Evolutionary conservation across 352 stramenopile species (phyloP).

Genomic region (Phytophthora gonapodyides): DNA sequence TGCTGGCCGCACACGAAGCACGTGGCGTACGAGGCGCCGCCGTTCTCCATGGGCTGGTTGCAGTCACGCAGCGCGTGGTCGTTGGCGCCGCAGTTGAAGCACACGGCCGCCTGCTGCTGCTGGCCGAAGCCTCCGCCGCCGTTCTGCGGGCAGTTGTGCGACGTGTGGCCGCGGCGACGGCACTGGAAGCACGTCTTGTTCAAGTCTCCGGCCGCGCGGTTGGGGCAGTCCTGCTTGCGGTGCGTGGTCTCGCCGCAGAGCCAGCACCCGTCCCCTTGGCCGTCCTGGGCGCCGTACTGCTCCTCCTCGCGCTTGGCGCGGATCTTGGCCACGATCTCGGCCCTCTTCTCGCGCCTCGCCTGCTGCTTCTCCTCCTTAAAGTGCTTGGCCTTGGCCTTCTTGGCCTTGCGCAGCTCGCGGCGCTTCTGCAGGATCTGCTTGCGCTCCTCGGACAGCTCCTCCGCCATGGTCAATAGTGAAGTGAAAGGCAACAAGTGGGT

Average conservation of each 20-base stretch:
- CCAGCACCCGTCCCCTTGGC: conserved; percentile 50
- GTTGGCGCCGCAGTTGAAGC: conserved; percentile 86
- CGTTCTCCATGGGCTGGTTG: conserved; percentile 59
- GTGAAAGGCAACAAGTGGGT: no score
- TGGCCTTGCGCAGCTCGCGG: conserved; percentile 78
- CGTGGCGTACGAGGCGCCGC: conserved; percentile 71
- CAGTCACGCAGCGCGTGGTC: conserved; percentile 82
- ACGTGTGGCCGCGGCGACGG: conserved; percentile 78
- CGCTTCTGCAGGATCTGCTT: conserved; percentile 51
- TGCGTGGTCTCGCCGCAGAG: conserved; percentile 72
- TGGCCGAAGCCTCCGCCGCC: conserved; percentile 22
- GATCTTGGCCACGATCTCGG: conserved; percentile 78
- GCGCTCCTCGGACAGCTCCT: conserved; percentile 37
- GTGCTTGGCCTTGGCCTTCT: conserved; percentile 73
- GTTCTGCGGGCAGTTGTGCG: conserved; percentile 74
- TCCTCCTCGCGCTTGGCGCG: conserved; percentile 71
- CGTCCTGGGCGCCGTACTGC: conserved; percentile 37
- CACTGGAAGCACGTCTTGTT: conserved; percentile 88
- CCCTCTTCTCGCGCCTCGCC: conserved; percentile 72
- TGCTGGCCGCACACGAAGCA: conserved; percentile 90
- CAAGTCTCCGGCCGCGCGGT: conserved; percentile 62
- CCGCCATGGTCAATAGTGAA: conserved; percentile 8
- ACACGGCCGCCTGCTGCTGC: conserved; percentile 52
- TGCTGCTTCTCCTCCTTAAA: conserved; percentile 72
- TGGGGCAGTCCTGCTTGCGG: conserved; percentile 82